These are phyloP conservation scores for Cordyceps farinosa DNA, from an alignment of 2,329 filamentous ascomycete species.

Conservation along the genomic window DNA sequence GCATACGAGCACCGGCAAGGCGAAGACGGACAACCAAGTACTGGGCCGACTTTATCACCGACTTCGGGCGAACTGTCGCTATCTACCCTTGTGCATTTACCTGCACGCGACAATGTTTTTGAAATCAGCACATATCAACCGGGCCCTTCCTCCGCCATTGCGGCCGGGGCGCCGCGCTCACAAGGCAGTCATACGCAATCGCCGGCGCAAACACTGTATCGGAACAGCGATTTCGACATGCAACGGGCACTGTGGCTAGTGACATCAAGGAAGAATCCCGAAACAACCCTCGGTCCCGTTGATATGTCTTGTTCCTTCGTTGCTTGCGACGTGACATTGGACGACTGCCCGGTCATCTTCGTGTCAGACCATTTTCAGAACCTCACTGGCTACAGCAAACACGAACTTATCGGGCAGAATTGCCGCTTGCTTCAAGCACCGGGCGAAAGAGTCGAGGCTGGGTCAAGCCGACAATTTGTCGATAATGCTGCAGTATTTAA, in stretches of 20 bases:
- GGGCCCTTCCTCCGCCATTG: too few relatives aligned
- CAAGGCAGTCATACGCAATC: too few relatives aligned
- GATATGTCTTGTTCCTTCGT: slow-evolving; percentile 96
- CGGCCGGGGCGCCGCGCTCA: too few relatives aligned
- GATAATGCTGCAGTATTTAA: slow-evolving; percentile 82
- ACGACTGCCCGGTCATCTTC: slow-evolving; percentile 90
- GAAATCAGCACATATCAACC: too few relatives aligned
- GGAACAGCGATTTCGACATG: slow-evolving; percentile 90
- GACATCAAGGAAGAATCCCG: slow-evolving; percentile 73
- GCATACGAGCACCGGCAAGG: too few relatives aligned
- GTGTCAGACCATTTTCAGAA: slow-evolving; percentile 94
- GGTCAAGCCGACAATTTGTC: slow-evolving; percentile 77
- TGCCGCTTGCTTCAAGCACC: slow-evolving; percentile 92
- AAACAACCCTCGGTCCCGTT: slow-evolving; percentile 86
- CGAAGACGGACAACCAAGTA: too few relatives aligned
- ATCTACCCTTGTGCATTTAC: too few relatives aligned
- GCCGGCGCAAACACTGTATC: slow-evolving; percentile 54
- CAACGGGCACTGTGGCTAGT: slow-evolving; percentile 78
- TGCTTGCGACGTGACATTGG: slow-evolving; percentile 79
- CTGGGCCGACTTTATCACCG: too few relatives aligned
- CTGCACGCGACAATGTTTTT: too few relatives aligned
- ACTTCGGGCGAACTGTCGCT: too few relatives aligned
- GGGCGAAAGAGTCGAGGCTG: slow-evolving; percentile 75
- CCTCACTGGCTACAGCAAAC: slow-evolving; percentile 82
- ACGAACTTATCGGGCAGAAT: slow-evolving; percentile 85